A percentile compares a stretch with the other conserved stretches of the same genome.
Conservation (phyloP, 164 flowering plant genomes). For the Pachysandra terminalis region DNA sequence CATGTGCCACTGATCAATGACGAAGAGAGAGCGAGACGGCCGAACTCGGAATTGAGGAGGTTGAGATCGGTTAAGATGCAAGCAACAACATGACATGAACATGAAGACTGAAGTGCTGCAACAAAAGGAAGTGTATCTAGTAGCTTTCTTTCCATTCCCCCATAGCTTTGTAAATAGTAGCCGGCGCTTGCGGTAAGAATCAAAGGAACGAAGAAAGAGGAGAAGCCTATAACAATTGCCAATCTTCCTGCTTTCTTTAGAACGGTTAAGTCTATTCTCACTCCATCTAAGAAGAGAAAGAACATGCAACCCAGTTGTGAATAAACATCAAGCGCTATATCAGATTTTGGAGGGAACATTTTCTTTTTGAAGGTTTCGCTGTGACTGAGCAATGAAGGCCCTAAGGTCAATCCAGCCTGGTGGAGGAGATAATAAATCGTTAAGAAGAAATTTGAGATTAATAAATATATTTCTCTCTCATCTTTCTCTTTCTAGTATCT, state of each 20-base stretch:
- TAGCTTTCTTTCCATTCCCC: slow-evolving; percentile 21
- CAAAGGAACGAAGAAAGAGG: slow-evolving; percentile 27
- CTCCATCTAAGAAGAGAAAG: neutral
- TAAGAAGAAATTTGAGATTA: no score
- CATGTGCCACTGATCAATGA: slow-evolving; percentile 39
- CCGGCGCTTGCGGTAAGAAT: slow-evolving; percentile 17
- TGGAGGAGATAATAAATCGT: no score
- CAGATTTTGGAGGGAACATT: no score
- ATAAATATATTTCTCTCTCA: no score
- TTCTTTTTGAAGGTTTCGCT: no score
- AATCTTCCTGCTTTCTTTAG: neutral
- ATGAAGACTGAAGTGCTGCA: slow-evolving; percentile 22
- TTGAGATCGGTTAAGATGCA: slow-evolving; percentile 41
- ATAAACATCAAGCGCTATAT: no score
- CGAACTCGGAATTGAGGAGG: slow-evolving; percentile 49
- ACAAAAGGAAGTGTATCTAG: slow-evolving; percentile 15
- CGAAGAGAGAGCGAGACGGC: slow-evolving; percentile 41
- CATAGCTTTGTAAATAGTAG: slow-evolving; percentile 10
- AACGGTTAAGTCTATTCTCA: neutral
- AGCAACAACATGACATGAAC: slow-evolving; percentile 35
- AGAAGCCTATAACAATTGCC: slow-evolving; percentile 25
- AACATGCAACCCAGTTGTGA: neutral
- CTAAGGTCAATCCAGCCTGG: no score
- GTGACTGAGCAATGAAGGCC: no score
- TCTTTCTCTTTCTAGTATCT: no score